Conservation (phyloP, 176 grass and related monocot species). For the Melocanna baccifera region DNA sequence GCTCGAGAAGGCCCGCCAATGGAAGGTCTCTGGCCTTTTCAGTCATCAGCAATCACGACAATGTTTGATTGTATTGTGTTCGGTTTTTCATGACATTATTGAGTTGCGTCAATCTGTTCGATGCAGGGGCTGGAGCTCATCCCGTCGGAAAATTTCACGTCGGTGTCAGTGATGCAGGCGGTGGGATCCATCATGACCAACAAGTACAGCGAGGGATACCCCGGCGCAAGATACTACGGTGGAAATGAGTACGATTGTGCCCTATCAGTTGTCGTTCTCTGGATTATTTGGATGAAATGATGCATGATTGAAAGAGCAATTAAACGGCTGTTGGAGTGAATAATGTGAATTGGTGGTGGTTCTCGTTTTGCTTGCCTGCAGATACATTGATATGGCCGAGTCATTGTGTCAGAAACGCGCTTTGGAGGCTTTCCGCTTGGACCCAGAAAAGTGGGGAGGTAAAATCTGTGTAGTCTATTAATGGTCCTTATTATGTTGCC, state of each 20-base stretch:
- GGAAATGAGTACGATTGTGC: constrained; percentile 75
- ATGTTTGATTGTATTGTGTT: not conserved
- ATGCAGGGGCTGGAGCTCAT: constrained; percentile 93
- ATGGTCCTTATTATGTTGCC: not conserved
- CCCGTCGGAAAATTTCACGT: constrained; percentile 97
- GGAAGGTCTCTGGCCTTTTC: constrained; percentile 60
- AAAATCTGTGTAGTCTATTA: constrained; percentile 10
- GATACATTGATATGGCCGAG: constrained; percentile 96
- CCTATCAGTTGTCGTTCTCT: not conserved
- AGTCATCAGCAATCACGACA: not conserved
- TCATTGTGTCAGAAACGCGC: constrained; percentile 92
- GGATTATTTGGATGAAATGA: not conserved
- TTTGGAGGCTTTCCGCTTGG: constrained; percentile 77
- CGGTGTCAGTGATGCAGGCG: constrained; percentile 91
- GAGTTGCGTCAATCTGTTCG: constrained; percentile 6
- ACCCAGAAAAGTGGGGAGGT: constrained; percentile 99
- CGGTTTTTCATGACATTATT: not conserved
- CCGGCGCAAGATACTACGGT: constrained; percentile 96
- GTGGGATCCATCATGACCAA: constrained; percentile 99
- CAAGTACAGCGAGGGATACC: constrained; percentile 99
- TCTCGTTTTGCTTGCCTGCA: constrained; percentile 43
- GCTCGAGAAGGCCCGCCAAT: constrained; percentile 93
- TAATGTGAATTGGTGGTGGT: constrained; percentile 13
- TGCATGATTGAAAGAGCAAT: not conserved
- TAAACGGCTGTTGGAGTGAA: not conserved